Base-by-base conservation (phyloP, 75 land plant species). In the Selaginella tamariscina region DNA sequence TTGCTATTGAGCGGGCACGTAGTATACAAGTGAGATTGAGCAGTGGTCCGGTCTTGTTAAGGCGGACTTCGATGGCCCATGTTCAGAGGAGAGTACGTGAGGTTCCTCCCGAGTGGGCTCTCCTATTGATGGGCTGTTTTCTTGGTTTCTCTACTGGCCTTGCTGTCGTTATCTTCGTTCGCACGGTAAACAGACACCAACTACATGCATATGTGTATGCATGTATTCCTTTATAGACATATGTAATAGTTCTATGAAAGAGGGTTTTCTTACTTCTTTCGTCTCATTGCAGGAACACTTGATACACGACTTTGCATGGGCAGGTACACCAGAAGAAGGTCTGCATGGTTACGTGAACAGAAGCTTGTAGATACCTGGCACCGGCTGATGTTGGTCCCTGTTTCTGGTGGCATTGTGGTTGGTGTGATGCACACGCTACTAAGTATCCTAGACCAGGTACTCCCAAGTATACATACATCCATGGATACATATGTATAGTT, bases 51-150 rank as follows among this genome's bases (percentile, higher is more conserved):
- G 28, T 31, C 27, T 39, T 69, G 63, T 69, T 67, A 21, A 32
- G 76, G 31, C 27, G 72, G 0, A 32, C 63, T 24, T 74, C 76
- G 0, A 32, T 74, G 20, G 76, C 76, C 9, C 76, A 74, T 24
- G 82, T 87, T 24, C 79, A 69, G 1, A 91, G 85, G 8, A 75
- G 82, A 18, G 96, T 95, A 2, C 8, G 26, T 9, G 62, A 59
- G n/a, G 62, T 59, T 21, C 99, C 97, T 44, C 99, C 99, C 1
- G 99, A 95, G 71, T 95, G 99, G 99, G 97, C 85, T 22, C 70
- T 95, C 67, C 75, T 95, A 1, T 82, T 95, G 0, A 74, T 95
- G 30, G 99, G 97, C 0, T 95, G 96, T 56, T 80, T 95, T 32
- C 96, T 95, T 15, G 99, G 99, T 30, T 68, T 90, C 31, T 81